Evolutionary conservation across 116 monocot species (phyloP), one percentile per base, ranked within the genome.

Genomic region (Iris pallida): DNA sequence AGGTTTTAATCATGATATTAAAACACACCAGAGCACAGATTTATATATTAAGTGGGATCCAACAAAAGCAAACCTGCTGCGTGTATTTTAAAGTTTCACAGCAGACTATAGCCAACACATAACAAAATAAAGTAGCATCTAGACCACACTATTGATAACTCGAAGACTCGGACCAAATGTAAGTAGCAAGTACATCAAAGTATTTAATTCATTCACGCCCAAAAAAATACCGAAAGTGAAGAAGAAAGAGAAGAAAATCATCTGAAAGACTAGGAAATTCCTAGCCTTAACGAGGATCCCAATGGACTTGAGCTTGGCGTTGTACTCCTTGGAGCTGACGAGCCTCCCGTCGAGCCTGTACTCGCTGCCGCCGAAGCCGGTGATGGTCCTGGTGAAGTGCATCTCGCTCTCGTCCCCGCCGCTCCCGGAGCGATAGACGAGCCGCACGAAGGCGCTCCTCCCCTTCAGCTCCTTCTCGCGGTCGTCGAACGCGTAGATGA

Each of bases 181-280:
- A 30, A 30, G 30, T 30, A 30, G 0, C 30, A 30, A 3, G 3
- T 30, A 30, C 30, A 30, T 3, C 30, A 30, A 30, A 30, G 30
- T 30, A 30, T 30, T 30, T 30, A 67, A 42, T 41, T 49, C 8
- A 65, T 4, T 30, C n/a, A 64, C 15, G n/a, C n/a, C 61, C 6
- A 44, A 3, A 4, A 45, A 16, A 41, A 57, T 7, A 14, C 18
- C 5, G 7, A 14, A 5, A 57, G 45, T 16, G 16, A 13, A 16
- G 43, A 18, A 45, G 10, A 53, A 55, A 65, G 7, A 16, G 43
- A 18, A 45, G 10, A 53, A 55, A 65, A 65, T 65, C 42, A 92
- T 92, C 92, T 98, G 93, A 57, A 93, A 98, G 14, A 98, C 98
- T 7, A 98, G 93, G 68, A 98, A 98, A 74, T 98, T 98, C 15